Evolutionary conservation across 2,329 filamentous ascomycete genomes (phyloP), one percentile per base, ranked within the genome.

Genomic region (Didymella arachidicola): DNA sequence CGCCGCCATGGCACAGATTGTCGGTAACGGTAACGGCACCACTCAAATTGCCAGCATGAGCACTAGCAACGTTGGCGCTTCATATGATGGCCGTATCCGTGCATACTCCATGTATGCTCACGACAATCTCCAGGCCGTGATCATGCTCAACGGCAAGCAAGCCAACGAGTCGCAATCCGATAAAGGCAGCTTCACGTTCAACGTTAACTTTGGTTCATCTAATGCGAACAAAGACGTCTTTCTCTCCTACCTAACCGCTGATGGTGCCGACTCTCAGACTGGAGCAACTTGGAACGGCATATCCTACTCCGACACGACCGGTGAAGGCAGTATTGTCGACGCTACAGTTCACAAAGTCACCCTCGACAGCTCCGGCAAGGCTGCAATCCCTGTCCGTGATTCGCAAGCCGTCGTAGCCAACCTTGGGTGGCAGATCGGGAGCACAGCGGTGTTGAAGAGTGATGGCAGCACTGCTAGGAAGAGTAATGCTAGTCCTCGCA

Each of bases 1-100:
- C 60, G 82, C 79, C n/a, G 82, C 82, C 34, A 79, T 84, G 60
- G 80, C 79, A 25, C 80, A 83, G 62, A 74, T 81, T 50, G 79
- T 84, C 59, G 82, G 82, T 14, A 75, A 79, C 45, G 77, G 77
- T 16, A 81, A 79, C 57, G 77, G 80, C 50, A 78, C 79, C 11
- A 79, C 80, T 10, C 81, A 80, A 61, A 72, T 84, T 47, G 75
- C 76, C 10, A 61, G 67, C 7, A 70, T 78, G 44, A 60, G 68
- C 45, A 67, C 77, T n/a, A 59, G 62, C 27, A 65, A 68, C 14
- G 67, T 72, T 14, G 71, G 78, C 2, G 57, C 64, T 0, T 69
- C 60, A 16, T 83, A 83, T 69, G 72, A 67, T 16, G 78, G 75
- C 36, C 77, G 76, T 46, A 72, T 82, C 38, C 73, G 79, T 30